Conservation (phyloP, 495 filamentous ascomycete genomes). For the Neurospora terricola region DNA sequence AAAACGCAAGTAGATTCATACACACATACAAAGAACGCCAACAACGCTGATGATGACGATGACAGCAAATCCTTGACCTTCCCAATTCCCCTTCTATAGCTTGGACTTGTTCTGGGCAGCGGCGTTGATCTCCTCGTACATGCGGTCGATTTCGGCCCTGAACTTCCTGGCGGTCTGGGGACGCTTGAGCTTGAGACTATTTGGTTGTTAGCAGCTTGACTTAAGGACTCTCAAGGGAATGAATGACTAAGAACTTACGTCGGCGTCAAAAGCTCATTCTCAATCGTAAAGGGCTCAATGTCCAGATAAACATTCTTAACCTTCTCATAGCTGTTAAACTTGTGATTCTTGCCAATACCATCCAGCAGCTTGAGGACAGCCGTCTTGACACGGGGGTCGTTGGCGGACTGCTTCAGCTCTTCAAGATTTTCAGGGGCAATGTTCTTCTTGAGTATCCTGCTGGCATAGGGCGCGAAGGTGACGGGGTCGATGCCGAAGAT, state of each 20-base stretch:
- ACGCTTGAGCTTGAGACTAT: constrained; percentile 87
- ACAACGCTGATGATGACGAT: background rate
- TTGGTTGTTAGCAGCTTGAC: background rate
- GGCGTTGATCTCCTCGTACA: constrained; percentile 61
- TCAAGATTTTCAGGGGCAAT: constrained; percentile 53
- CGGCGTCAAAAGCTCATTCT: constrained; percentile 89
- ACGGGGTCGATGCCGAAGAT: constrained; percentile 82
- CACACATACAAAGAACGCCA: background rate
- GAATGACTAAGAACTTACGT: constrained; percentile 57
- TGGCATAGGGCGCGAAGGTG: constrained; percentile 67
- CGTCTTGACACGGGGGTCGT: constrained; percentile 57
- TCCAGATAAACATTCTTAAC: constrained; percentile 66
- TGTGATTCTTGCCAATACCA: constrained; percentile 67
- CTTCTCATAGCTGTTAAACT: constrained; percentile 82
- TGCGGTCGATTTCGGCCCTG: constrained; percentile 59
- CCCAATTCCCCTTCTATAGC: constrained; percentile 17
- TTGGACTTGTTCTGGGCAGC: constrained; percentile 26
- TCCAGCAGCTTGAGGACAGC: constrained; percentile 75
- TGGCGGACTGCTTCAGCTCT: constrained; percentile 54
- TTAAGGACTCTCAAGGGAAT: too few species aligned
- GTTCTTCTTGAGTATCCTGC: constrained; percentile 58
- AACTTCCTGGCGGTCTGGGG: constrained; percentile 76
- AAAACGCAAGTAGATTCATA: background rate
- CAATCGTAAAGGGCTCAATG: constrained; percentile 85
- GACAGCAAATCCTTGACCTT: background rate